Evolutionary conservation across 108 stramenopile genomes (phyloP).

Genomic region (Fragilaria radians): DNA sequence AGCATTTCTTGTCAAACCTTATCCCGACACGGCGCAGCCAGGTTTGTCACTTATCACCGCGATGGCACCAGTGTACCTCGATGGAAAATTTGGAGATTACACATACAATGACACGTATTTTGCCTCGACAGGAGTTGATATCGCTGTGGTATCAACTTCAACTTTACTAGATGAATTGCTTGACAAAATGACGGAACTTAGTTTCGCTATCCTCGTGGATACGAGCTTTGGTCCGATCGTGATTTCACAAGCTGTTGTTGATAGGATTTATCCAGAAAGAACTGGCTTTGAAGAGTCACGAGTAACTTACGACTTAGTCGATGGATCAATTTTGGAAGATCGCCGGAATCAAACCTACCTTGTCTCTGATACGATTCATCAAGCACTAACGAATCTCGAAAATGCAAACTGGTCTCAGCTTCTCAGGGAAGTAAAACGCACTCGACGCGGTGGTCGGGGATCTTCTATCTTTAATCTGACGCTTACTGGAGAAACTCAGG

Average conservation of each 20-base stretch:
- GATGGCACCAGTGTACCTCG: constrained; percentile 21
- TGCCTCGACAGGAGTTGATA: constrained; percentile 21
- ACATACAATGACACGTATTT: constrained; percentile 19
- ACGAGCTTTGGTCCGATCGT: constrained; percentile 5
- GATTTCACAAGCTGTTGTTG: constrained; percentile 12
- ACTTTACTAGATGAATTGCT: constrained; percentile 10
- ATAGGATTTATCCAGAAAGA: constrained; percentile 11
- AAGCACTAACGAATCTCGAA: constrained; percentile 9
- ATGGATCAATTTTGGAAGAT: constrained; percentile 18
- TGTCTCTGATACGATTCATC: constrained; percentile 21
- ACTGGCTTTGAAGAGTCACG: constrained; percentile 17
- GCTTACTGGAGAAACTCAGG: constrained; percentile 6
- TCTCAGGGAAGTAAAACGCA: background rate
- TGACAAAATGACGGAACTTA: constrained; percentile 6
- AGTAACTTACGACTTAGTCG: background rate
- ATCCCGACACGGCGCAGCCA: constrained; percentile 13
- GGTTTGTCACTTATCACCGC: constrained; percentile 16
- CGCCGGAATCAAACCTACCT: constrained; percentile 22
- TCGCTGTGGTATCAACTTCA: constrained; percentile 9
- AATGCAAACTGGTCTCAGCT: constrained; percentile 19
- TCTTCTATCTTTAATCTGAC: constrained; percentile 12
- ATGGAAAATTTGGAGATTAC: constrained; percentile 4
- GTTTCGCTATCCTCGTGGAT: constrained; percentile 19
- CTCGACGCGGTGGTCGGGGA: constrained; percentile 7
- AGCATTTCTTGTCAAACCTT: constrained; percentile 6